Evolutionary conservation across 257 asterid genomes (phyloP).

Genomic region (Solanum corneliomulleri): DNA sequence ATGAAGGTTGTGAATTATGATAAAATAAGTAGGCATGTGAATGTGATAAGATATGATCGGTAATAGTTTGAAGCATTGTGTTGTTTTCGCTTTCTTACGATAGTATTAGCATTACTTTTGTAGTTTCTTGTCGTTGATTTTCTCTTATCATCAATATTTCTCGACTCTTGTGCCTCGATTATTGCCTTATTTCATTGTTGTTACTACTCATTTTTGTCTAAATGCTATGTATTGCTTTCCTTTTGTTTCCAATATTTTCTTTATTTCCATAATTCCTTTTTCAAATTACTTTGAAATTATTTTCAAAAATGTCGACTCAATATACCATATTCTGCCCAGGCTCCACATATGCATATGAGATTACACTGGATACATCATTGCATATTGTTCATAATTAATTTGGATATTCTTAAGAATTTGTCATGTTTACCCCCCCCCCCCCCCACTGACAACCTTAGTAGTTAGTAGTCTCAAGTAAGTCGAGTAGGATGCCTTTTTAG

Average conservation of each 20-base stretch:
- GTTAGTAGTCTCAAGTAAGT: not conserved
- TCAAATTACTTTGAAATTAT: not conserved
- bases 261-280: not conserved
- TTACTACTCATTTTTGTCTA: not conserved
- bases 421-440: not conserved
- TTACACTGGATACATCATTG: not conserved
- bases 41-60: not conserved
- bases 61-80: not conserved
- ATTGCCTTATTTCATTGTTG: not conserved
- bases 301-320: too few species aligned
- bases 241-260: not conserved
- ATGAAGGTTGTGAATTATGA: not conserved
- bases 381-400: not conserved
- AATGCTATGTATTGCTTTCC: not conserved
- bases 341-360: not conserved
- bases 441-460: not conserved
- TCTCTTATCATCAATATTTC: not conserved
- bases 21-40: not conserved
- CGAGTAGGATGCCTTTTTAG: not conserved
- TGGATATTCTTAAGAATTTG: not conserved
- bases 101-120: not conserved
- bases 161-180: not conserved
- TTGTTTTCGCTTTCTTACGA: not conserved
- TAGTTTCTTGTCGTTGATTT: not conserved
- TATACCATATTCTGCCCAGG: not conserved